Evolutionary conservation across 495 filamentous ascomycete species (phyloP).

Genomic region (Cercophora sp.): DNA sequence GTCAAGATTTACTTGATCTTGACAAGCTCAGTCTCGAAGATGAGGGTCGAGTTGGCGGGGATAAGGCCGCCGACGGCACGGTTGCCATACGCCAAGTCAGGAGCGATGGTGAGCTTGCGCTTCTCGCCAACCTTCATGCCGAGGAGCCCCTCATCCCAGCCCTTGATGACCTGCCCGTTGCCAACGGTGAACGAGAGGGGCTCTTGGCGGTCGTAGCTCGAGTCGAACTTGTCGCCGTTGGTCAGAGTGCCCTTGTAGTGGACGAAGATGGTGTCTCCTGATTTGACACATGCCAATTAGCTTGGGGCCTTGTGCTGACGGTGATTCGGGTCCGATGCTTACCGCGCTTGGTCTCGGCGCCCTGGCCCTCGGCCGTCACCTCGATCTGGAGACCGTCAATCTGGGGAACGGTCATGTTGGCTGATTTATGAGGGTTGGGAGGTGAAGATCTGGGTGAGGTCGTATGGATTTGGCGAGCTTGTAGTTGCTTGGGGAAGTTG

Average conservation of each 20-base stretch:
- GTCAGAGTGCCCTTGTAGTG: constrained; percentile 32
- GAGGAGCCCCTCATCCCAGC: constrained; percentile 78
- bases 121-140: constrained; percentile 92
- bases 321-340: no score
- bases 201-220: constrained; percentile 54
- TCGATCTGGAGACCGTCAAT: constrained; percentile 27
- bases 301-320: no score
- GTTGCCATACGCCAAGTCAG: constrained; percentile 70
- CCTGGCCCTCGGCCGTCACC: constrained; percentile 19
- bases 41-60: constrained; percentile 33
- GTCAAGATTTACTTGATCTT: constrained; percentile 60
- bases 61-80: constrained; percentile 58
- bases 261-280: constrained; percentile 29
- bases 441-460: no score
- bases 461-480: no score
- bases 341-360: constrained; percentile 29
- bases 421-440: constrained; percentile 3
- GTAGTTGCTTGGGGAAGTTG: no score
- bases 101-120: constrained; percentile 69
- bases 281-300: background rate
- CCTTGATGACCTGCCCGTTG: constrained; percentile 70
- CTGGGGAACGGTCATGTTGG: constrained; percentile 30
- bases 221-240: constrained; percentile 33
- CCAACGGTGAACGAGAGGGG: constrained; percentile 72
- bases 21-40: constrained; percentile 83